Evolutionary conservation across 768 basidiomycete genomes (phyloP).

Genomic region (Tulasnella sp.): DNA sequence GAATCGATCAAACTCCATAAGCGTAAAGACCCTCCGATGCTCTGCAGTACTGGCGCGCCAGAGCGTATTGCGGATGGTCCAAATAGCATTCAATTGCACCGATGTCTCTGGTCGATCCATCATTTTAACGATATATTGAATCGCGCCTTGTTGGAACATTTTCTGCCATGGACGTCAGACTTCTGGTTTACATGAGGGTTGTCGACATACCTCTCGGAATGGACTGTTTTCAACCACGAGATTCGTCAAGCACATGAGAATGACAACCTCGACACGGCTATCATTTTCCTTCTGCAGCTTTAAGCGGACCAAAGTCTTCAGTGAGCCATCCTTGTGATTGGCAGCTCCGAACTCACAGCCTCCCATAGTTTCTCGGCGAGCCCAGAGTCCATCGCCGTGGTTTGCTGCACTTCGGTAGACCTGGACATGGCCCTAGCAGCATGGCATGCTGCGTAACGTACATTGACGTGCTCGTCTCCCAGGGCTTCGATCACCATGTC

Average conservation of each 20-base stretch:
- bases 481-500: slow-evolving; percentile 45
- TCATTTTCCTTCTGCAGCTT: slow-evolving; percentile 40
- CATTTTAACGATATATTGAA: slow-evolving; percentile 52
- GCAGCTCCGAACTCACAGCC: slow-evolving; percentile 29
- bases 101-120: slow-evolving; percentile 41
- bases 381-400: slow-evolving; percentile 73
- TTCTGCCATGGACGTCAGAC: slow-evolving; percentile 29
- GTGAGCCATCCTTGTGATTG: background rate
- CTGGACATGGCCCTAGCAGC: slow-evolving; percentile 71
- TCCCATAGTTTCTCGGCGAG: slow-evolving; percentile 61
- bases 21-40: slow-evolving; percentile 56
- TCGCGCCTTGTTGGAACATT: slow-evolving; percentile 54
- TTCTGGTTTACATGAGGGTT: background rate
- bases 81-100: slow-evolving; percentile 60
- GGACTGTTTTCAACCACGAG: slow-evolving; percentile 81
- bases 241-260: slow-evolving; percentile 70
- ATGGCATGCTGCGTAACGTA: slow-evolving; percentile 81
- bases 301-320: background rate
- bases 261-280: slow-evolving; percentile 55
- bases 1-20: slow-evolving; percentile 54
- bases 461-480: slow-evolving; percentile 51
- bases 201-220: slow-evolving; percentile 45
- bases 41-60: slow-evolving; percentile 47
- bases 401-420: slow-evolving; percentile 67
- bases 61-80: slow-evolving; percentile 79